Evolutionary conservation across 129 eudicot genomes (phyloP).

Genomic region (Oenanthe sinensis): DNA sequence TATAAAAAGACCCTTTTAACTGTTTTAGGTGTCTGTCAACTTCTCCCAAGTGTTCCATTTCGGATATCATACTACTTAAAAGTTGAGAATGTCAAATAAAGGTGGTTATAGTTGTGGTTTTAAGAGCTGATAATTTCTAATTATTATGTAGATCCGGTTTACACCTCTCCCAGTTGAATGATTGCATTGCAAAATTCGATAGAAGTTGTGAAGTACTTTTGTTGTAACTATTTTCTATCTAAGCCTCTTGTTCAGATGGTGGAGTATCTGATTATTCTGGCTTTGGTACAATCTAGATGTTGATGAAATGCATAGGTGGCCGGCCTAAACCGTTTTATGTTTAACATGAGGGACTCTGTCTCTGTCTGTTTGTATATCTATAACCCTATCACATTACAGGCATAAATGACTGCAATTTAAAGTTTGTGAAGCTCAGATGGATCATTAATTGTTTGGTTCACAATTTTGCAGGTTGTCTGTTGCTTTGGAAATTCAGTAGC

Average conservation of each 20-base stretch:
- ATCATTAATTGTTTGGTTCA: background rate
- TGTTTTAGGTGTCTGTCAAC: background rate
- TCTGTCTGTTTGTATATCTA: background rate
- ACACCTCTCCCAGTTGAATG: background rate
- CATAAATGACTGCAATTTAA: background rate
- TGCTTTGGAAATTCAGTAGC: conserved; percentile 99
- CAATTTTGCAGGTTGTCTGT: conserved; percentile 55
- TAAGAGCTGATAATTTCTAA: background rate
- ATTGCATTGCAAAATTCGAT: background rate
- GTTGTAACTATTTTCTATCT: background rate
- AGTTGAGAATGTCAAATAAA: background rate
- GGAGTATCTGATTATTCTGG: background rate
- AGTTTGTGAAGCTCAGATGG: background rate
- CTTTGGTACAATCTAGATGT: background rate
- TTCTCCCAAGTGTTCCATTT: background rate
- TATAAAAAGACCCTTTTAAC: background rate
- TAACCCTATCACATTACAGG: background rate
- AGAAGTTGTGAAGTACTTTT: background rate
- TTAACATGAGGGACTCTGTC: background rate
- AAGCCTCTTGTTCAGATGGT: background rate
- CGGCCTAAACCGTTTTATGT: background rate
- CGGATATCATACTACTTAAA: background rate
- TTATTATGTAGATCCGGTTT: background rate
- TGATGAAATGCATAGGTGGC: background rate
- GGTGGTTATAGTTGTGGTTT: background rate